phyloP scores from a whole-genome alignment of 1,284 basidiomycete genomes.

The Boletellus dicymbophilus region DNA sequence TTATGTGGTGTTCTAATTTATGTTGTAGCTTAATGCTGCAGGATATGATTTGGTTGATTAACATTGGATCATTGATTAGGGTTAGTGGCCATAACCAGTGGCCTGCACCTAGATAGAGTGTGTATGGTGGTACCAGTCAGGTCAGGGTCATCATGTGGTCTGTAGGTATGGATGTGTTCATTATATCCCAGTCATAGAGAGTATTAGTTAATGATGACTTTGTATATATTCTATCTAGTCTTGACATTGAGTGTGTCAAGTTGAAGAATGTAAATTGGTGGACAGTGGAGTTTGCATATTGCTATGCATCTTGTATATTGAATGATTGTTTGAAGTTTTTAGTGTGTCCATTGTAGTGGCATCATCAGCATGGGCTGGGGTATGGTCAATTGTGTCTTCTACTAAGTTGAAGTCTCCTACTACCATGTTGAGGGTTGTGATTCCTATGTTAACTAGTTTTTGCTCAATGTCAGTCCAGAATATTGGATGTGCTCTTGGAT shows the following conservation, averaged over 20 bases:
- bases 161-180: not conserved
- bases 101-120: not conserved
- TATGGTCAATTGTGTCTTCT: not conserved
- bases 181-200: not conserved
- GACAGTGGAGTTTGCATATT: not conserved
- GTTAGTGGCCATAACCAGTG: not conserved
- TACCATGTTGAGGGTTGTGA: not conserved
- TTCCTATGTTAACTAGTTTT: too few species aligned
- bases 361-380: not conserved
- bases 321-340: not conserved
- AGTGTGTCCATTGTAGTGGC: too few species aligned
- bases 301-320: not conserved
- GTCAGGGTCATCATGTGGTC: not conserved
- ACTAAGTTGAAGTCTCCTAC: not conserved
- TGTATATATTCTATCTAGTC: not conserved
- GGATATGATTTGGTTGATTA: too few species aligned
- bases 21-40: too few species aligned
- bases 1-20: too few species aligned
- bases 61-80: not conserved
- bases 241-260: not conserved
- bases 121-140: not conserved
- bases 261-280: not conserved
- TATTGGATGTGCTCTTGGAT: too few species aligned
- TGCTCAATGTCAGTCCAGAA: not conserved
- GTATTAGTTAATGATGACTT: not conserved